phyloP scores from a whole-genome alignment of 129 eudicot genomes.

The Solidago caesia region DNA sequence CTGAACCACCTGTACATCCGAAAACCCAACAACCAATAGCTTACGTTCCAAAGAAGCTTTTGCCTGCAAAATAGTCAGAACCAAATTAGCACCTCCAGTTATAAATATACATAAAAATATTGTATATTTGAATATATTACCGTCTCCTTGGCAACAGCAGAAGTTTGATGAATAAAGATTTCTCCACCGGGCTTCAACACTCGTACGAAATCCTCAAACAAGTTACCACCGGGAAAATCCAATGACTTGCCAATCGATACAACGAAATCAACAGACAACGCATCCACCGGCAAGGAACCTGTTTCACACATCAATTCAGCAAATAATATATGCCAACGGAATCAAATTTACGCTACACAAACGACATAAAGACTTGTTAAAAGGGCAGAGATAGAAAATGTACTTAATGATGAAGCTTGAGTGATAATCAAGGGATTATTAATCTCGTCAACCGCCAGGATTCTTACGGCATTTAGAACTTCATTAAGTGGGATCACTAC shows the following conservation, averaged over 20 bases:
- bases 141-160: slow-evolving; percentile 28
- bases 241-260: slow-evolving; percentile 39
- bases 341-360: background rate
- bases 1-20: slow-evolving; percentile 47
- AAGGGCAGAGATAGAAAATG: slow-evolving; percentile 1
- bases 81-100: slow-evolving; percentile 1
- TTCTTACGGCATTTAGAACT: slow-evolving; percentile 36
- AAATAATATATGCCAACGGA: background rate
- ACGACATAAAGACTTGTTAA: no score
- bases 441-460: slow-evolving; percentile 24
- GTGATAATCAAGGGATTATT: slow-evolving; percentile 53
- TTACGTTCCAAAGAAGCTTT: slow-evolving; percentile 53
- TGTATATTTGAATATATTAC: slow-evolving; percentile 29
- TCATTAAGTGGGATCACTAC: slow-evolving; percentile 35
- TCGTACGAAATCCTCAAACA: slow-evolving; percentile 52
- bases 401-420: slow-evolving; percentile 57
- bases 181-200: slow-evolving; percentile 80
- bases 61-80: slow-evolving; percentile 39
- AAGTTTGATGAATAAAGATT: slow-evolving; percentile 38
- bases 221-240: slow-evolving; percentile 56
- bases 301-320: slow-evolving; percentile 11
- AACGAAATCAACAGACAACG: slow-evolving; percentile 52
- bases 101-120: background rate
- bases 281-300: slow-evolving; percentile 58
- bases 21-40: slow-evolving; percentile 66